Base-by-base conservation (phyloP, 306 rosid genomes). In the Pyrus betulifolia region DNA sequence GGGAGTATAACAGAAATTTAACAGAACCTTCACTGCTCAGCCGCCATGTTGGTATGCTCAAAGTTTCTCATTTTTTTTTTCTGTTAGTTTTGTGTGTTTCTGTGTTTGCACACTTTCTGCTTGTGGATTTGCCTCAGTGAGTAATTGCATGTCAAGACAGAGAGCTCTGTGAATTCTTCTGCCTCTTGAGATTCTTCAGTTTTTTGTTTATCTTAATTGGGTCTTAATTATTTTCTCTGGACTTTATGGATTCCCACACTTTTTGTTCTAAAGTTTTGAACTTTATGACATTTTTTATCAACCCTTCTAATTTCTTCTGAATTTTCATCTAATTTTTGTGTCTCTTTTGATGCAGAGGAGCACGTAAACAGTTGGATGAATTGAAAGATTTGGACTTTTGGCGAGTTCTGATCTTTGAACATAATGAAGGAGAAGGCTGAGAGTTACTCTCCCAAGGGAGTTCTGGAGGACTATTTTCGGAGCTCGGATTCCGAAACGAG, bases 401-500 rank as follows among this genome's bases (percentile, higher is more conserved):
- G 70, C 72, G 90, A 67, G 76, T n/a, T 58, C 14, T 76, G 67
- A 31, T 71, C 49, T 60, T 62, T 70, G 27, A 58, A 79, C 38
- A 22, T 4, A 49, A 92, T 92, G 97, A 86, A 88, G 83, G 91
- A 91, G 78, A 89, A 86, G 60, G 90, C 75, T 35, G 91, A 86
- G 76, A 85, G 80, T 12, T 76, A 21, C 67, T 87, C 98, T 6
- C 98, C 99, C 45, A 78, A 80, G 14, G 92, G 96, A 62, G 88
- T 96, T 74, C 92, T 96, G 15, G 97, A 92, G 84, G 99, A 92
- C 82, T 96, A 89, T 74, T 89, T 96, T 52, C 85, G 79, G 77
- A 91, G 97, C 82, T 87, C 98, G 22, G 97, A 89, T 67, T 88
- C 94, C 19, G 98, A 92, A 86, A 71, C 94, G 61, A 85, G 92